Evolutionary conservation across 805 yeast species (phyloP).

Genomic region (Ascoidea rubescens): DNA sequence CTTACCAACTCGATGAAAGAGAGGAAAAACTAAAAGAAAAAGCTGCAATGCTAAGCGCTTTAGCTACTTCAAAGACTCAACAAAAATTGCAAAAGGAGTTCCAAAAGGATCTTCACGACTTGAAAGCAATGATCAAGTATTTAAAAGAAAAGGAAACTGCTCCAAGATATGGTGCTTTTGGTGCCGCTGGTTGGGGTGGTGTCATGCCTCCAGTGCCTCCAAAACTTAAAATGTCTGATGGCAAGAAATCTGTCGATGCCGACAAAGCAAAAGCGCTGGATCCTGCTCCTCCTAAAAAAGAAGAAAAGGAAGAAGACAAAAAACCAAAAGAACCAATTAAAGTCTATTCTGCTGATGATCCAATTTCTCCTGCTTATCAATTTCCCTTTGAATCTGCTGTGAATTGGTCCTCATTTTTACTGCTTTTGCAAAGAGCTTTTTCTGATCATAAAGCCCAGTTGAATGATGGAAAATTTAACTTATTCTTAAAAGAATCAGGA

Average conservation of each 20-base stretch:
- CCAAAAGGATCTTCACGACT: slow-evolving; percentile 6
- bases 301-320: not conserved
- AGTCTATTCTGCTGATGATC: slow-evolving; percentile 3
- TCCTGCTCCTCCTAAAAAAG: not conserved
- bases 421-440: slow-evolving; percentile 6
- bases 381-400: slow-evolving; percentile 7
- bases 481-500: slow-evolving; percentile 3
- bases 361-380: not conserved
- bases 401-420: slow-evolving; percentile 6
- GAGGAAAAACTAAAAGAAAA: slow-evolving; percentile 1
- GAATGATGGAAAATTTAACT: slow-evolving; percentile 1
- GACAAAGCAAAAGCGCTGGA: not conserved
- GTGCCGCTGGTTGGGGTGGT: slow-evolving; percentile 7
- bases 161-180: slow-evolving; percentile 8
- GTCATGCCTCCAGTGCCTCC: not conserved
- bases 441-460: slow-evolving; percentile 4
- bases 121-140: slow-evolving; percentile 5
- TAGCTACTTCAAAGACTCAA: slow-evolving; percentile 10
- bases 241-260: not conserved
- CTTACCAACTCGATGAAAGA: not conserved
- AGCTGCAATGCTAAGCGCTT: slow-evolving; percentile 2
- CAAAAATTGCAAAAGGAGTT: slow-evolving; percentile 7
- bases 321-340: slow-evolving; percentile 7
- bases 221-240: not conserved
- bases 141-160: slow-evolving; percentile 8